Percentiles rank a stretch among this genome's conserved stretches.
Conservation (phyloP, 2,329 filamentous ascomycete genomes). For the Ciborinia camelliae region DNA sequence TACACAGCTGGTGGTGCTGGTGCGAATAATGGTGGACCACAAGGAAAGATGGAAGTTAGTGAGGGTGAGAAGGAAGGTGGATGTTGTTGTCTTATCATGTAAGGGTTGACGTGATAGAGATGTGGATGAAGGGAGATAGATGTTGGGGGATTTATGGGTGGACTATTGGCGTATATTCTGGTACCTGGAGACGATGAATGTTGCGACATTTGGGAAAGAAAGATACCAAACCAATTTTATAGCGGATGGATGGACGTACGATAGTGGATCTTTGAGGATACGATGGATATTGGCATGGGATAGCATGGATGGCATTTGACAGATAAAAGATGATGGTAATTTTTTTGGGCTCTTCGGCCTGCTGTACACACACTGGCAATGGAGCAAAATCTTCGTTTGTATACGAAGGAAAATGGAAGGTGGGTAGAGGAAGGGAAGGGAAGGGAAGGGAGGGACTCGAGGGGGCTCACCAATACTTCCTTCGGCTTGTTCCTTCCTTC, state of each 20-base stretch:
- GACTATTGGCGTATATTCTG: constrained; percentile 11
- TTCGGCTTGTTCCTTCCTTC: background rate
- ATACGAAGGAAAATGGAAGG: background rate
- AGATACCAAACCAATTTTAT: constrained; percentile 15
- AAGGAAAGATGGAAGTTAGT: constrained; percentile 72
- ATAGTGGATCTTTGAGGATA: constrained; percentile 12
- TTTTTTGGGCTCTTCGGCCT: background rate
- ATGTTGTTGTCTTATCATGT: constrained; percentile 93
- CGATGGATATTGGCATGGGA: constrained; percentile 7
- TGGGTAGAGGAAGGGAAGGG: background rate
- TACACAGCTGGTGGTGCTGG: constrained; percentile 67
- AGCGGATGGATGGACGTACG: background rate
- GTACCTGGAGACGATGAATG: constrained; percentile 2
- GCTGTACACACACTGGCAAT: background rate
- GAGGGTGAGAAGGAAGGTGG: constrained; percentile 61
- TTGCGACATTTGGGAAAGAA: constrained; percentile 12
- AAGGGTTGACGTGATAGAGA: constrained; percentile 38
- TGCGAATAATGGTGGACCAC: constrained; percentile 56
- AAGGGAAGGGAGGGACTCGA: too few species aligned
- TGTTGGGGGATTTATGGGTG: background rate
- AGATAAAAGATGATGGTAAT: constrained; percentile 13
- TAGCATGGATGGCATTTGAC: constrained; percentile 12
- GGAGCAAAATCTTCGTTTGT: background rate
- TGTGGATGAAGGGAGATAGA: background rate
- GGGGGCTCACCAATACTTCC: background rate